These are phyloP conservation scores for Copromyces sp. DNA, from an alignment of 495 filamentous ascomycete species.

Conservation along the genomic window DNA sequence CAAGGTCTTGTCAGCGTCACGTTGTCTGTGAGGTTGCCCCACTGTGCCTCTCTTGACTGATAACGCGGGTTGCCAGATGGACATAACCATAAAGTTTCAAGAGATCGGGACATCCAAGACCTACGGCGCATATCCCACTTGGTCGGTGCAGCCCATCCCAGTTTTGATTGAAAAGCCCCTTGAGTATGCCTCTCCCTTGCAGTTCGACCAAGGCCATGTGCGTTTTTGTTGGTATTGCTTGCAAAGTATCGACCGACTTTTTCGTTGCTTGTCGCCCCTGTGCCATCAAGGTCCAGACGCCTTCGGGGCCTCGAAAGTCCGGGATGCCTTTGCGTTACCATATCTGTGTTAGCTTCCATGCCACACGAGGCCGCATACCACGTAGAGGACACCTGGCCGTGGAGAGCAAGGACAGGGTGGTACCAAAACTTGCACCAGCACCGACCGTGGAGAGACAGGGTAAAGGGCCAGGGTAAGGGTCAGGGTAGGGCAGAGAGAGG, in stretches of 20 bases:
- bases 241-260: conserved; percentile 23
- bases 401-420: background rate
- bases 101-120: background rate
- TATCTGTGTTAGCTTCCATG: background rate
- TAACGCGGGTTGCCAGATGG: background rate
- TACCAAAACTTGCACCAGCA: background rate
- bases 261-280: conserved; percentile 24
- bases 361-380: background rate
- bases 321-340: conserved; percentile 24
- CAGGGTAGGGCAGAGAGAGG: background rate
- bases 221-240: conserved; percentile 34
- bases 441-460: background rate
- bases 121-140: conserved; percentile 34
- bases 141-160: conserved; percentile 36
- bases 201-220: conserved; percentile 41
- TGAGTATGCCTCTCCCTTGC: conserved; percentile 30
- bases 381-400: background rate
- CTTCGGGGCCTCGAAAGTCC: conserved; percentile 37
- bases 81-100: background rate
- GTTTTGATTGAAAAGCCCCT: conserved; percentile 37
- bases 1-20: background rate
- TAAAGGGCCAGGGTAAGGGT: background rate
- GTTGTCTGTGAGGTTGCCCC: background rate
- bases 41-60: background rate
- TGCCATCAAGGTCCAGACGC: conserved; percentile 33